These are phyloP conservation scores for Phytophthora cactorum DNA, from an alignment of 352 stramenopile genomes.

Conservation along the genomic window DNA sequence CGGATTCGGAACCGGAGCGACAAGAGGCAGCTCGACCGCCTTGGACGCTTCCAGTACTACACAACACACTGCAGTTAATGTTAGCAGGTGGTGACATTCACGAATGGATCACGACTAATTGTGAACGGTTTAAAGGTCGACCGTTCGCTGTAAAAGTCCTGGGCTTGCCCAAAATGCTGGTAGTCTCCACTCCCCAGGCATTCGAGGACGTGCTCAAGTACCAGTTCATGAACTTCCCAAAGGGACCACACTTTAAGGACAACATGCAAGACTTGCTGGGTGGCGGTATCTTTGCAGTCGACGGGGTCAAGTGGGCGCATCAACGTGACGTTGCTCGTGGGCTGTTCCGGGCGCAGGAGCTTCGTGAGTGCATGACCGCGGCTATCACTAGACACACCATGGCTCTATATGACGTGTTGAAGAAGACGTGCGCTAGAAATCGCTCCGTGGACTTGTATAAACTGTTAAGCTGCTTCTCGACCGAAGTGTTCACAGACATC, in stretches of 20 bases:
- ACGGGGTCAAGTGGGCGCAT: conserved; percentile 64
- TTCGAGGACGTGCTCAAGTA: conserved; percentile 60
- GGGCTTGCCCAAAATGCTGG: conserved; percentile 31
- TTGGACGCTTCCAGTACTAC: conserved; percentile 28
- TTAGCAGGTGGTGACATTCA: conserved; percentile 13
- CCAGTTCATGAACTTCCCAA: conserved; percentile 78
- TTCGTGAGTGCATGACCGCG: conserved; percentile 48
- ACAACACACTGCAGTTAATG: conserved; percentile 22
- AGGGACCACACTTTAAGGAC: conserved; percentile 44
- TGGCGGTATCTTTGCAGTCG: conserved; percentile 70
- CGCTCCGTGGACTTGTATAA: conserved; percentile 48
- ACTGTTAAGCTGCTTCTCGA: conserved; percentile 66
- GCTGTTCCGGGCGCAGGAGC: conserved; percentile 66
- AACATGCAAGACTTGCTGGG: conserved; percentile 62
- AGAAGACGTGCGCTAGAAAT: conserved; percentile 4
- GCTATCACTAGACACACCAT: conserved; percentile 38
- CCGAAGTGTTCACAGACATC: conserved; percentile 74
- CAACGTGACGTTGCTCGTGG: conserved; percentile 82
- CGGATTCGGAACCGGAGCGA: conserved; percentile 14
- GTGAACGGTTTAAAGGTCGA: conserved; percentile 29
- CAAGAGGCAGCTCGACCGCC: conserved; percentile 9
- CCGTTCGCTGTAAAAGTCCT: conserved; percentile 46
- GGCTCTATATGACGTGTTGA: conserved; percentile 34
- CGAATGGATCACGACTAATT: conserved; percentile 26
- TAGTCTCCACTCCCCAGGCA: conserved; percentile 29